Base-by-base conservation (phyloP, 768 basidiomycete genomes). In the Cystobasidium onofrii region DNA sequence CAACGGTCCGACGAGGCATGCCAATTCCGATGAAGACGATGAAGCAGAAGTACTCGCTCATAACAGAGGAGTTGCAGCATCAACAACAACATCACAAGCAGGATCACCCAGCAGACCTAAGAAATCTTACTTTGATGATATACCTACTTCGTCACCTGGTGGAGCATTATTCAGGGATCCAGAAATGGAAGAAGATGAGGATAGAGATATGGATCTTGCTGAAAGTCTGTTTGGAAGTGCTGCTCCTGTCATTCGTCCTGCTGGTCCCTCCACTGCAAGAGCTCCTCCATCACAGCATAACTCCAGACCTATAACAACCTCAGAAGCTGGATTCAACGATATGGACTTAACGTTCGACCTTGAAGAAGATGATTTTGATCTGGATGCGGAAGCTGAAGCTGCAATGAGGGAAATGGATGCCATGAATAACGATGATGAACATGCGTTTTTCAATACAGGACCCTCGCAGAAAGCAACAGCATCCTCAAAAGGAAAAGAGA, bases 341-440 rank as follows among this genome's bases (percentile, higher is more conserved):
- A 39, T 20, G 70, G 78, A 67, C 67, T 73, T 54, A 41, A 75
- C 66, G 67, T 75, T 34, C 36, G 76, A 69, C 6, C 79, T 78
- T 46, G 77, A 82, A 1, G 82, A 84, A 7, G 84, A 84, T 61
- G 84, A 85, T 70, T 84, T 84, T 64, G 86, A 87, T 75, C 82
- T 85, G 13, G 86, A 86, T 17, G 63, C 41, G 6, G 65, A 50
- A 50, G 72, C 75, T 12, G 75, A 23, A 41, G 3, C 44, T 29
- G 43, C 46, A 36, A 31, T 73, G 70, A 20, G 25, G 25, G 39
- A 62, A 9, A 62, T 50, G 64, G 73, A 75, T 34, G 25, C 13
- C 3, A 39, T 33, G 36, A 39, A 61, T 33, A 27, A 39, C 25
- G 36, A 39, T 6, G 39, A 39, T 39, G 39, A 39, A 6, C 39